Evolutionary conservation across 2,329 filamentous ascomycete genomes (phyloP), one percentile per base, ranked within the genome.

Genomic region (Fonsecaea erecta): DNA sequence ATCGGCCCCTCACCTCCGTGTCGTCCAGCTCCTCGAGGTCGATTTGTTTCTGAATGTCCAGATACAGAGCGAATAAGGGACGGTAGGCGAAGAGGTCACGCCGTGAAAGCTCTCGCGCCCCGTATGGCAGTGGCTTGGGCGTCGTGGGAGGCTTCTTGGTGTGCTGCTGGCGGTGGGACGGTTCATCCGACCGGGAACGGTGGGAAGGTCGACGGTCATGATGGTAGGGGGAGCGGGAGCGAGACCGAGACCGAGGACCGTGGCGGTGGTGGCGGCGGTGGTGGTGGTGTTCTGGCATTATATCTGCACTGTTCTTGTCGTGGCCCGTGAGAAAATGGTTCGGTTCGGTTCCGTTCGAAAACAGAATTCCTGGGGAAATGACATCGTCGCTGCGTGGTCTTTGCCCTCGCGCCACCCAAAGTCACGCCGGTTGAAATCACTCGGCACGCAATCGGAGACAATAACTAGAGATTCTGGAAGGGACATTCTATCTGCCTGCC

Each of bases 21-120:
- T 92, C 88, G 62, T 87, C 85, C 70, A 98, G 81, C 9, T 86
- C 84, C 18, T 88, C 83, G 1, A 96, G 80, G 60, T 89, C 80
- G 46, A 90, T 84, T 43, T 87, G 83, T 79, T 97, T 97, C 77
- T 98, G 94, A 35, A 97, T 85, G 71, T 93, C 90, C 28, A 98
- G 84, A 72, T 97, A 98, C 54, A 91, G 86, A 16, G 88, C 91
- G 68, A 97, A 91, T 65, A 97, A 81, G 0, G 90, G 85, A 67
- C 85, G 84, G 73, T 92, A 93, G 0, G 78, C 72, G 1, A 80
- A 77, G n/a, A 90, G 81, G 70, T 96, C 91, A 60, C 84, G 82
- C 73, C 90, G 93, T 7, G 84, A 85, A 3, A 97, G 82, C 51
- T 82, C 81, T 12, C 84, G 83, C 2, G 91, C 88, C 58, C 84